A percentile compares a stretch with the other conserved stretches of the same genome.
These are phyloP conservation scores for Termitomyces sp. DNA, from an alignment of 768 basidiomycete genomes.

Conservation along the genomic window DNA sequence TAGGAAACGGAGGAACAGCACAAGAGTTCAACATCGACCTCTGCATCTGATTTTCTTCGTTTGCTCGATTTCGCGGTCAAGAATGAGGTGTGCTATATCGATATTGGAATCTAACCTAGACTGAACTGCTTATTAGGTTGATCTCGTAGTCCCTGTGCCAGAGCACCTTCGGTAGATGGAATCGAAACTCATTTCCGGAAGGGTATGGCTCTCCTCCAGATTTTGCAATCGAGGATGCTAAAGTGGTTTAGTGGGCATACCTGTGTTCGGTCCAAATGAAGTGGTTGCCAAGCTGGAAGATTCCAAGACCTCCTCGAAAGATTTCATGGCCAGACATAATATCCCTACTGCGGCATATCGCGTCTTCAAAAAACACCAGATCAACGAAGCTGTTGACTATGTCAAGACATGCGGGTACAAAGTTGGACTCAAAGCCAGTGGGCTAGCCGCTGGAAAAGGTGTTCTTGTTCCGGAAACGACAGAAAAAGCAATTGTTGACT, in stretches of 20 bases:
- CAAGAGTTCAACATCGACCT: constrained; percentile 62
- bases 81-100: constrained; percentile 50
- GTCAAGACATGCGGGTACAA: constrained; percentile 69
- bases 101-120: not conserved
- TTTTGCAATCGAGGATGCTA: constrained; percentile 5
- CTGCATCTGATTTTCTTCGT: constrained; percentile 56
- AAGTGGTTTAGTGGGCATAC: constrained; percentile 74
- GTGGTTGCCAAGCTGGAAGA: constrained; percentile 95
- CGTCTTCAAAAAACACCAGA: constrained; percentile 68
- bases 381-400: constrained; percentile 72
- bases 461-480: constrained; percentile 84
- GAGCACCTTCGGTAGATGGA: constrained; percentile 97
- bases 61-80: constrained; percentile 77
- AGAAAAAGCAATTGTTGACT: constrained; percentile 76
- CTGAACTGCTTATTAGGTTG: constrained; percentile 44
- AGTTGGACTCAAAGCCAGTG: constrained; percentile 92
- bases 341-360: constrained; percentile 91
- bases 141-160: constrained; percentile 89
- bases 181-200: constrained; percentile 84
- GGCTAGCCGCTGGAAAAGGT: constrained; percentile 94
- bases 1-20: constrained; percentile 93
- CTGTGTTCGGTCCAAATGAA: constrained; percentile 88
- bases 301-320: constrained; percentile 95
- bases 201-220: constrained; percentile 43
- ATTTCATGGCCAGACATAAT: constrained; percentile 87